Percentiles rank a stretch among this genome's conserved stretches.
Conservation (phyloP, 1,284 basidiomycete genomes). For the Moniliophthora roreri region DNA sequence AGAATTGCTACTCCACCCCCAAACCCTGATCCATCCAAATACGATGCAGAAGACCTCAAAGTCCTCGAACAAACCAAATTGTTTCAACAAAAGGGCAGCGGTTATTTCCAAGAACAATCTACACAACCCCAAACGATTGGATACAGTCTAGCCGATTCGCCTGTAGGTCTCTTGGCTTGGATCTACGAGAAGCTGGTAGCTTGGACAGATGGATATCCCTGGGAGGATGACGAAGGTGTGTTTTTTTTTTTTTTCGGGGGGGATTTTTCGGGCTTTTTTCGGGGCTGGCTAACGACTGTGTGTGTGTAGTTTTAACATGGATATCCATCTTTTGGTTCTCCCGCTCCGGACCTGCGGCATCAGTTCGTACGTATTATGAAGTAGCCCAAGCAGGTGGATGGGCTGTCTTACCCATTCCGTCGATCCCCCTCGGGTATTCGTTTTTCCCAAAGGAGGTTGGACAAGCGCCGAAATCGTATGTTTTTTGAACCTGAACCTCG, state of each 20-base stretch:
- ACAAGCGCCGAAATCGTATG: neutral
- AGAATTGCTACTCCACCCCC: neutral
- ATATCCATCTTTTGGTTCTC: constrained; percentile 40
- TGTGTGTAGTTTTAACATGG: constrained; percentile 34
- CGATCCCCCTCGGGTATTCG: constrained; percentile 30
- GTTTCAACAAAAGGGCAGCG: constrained; percentile 24
- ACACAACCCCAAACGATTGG: constrained; percentile 40
- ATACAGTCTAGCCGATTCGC: constrained; percentile 40
- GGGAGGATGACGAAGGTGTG: constrained; percentile 35
- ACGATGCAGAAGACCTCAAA: constrained; percentile 20
- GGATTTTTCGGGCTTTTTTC: neutral
- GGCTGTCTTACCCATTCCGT: neutral
- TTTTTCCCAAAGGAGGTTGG: constrained; percentile 30
- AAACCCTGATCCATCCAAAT: constrained; percentile 4
- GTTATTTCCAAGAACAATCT: constrained; percentile 28
- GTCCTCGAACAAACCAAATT: constrained; percentile 18
- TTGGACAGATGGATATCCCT: constrained; percentile 42
- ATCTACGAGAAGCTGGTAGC: constrained; percentile 27
- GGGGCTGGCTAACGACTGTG: neutral
- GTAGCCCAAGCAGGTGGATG: no score
- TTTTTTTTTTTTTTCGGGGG: constrained; percentile 8
- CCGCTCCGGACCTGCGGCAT: constrained; percentile 34
- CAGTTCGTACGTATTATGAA: constrained; percentile 38
- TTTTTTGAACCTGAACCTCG: neutral
- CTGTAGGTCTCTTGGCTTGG: constrained; percentile 37